Conservation (phyloP, 2,329 filamentous ascomycete species). For the Fusarium sp. region DNA sequence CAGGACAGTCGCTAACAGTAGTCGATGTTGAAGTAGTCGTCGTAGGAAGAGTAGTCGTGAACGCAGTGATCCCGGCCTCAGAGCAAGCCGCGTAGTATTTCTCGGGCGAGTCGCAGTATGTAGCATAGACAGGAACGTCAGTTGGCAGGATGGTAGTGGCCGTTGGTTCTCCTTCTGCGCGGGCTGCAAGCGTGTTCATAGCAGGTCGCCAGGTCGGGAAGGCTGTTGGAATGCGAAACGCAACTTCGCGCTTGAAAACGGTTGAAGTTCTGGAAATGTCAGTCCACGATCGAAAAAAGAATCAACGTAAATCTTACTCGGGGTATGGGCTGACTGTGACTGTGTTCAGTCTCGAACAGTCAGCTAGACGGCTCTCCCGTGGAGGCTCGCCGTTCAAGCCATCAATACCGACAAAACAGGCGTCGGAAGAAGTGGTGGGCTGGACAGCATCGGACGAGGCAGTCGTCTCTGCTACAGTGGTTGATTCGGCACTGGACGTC, state of each 20-base stretch:
- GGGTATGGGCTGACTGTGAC: slow-evolving; percentile 16
- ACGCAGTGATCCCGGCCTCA: not conserved
- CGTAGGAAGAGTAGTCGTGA: slow-evolving; percentile 6
- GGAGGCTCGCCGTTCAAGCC: not conserved
- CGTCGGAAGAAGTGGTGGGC: not conserved
- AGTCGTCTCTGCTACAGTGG: not conserved
- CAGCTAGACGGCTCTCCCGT: not conserved
- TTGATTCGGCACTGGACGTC: not conserved
- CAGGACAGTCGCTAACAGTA: not conserved
- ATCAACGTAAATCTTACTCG: not conserved
- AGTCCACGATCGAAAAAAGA: accelerated
- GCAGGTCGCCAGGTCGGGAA: not conserved
- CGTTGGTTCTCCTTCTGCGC: not conserved
- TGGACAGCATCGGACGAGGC: not conserved
- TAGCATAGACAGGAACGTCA: not conserved
- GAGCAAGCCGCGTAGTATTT: slow-evolving; percentile 24
- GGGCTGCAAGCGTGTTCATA: not conserved
- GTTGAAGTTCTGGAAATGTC: not conserved
- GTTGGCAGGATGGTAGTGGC: slow-evolving; percentile 23
- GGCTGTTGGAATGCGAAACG: slow-evolving; percentile 6
- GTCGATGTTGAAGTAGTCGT: not conserved
- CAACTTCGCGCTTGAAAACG: not conserved
- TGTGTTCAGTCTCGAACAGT: slow-evolving; percentile 2
- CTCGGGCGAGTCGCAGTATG: slow-evolving; percentile 8
- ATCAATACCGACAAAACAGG: not conserved